Evolutionary conservation across 2,329 filamentous ascomycete species (phyloP).

Genomic region (Neofusicoccum ribis): DNA sequence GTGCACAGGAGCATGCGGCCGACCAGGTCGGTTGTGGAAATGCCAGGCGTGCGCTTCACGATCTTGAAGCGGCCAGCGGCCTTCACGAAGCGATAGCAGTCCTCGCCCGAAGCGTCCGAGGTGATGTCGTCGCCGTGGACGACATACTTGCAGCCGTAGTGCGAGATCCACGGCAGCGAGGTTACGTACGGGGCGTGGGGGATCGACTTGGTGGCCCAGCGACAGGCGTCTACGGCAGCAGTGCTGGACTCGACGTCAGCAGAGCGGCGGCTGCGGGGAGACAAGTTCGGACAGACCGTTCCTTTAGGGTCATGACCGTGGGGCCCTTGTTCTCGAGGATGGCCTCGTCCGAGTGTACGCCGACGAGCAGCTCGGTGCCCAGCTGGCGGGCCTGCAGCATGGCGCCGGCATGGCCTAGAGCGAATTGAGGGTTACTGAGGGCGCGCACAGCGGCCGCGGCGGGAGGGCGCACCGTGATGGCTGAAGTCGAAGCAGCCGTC

Average conservation of each 20-base stretch:
- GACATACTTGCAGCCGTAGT: constrained; percentile 93
- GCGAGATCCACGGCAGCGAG: constrained; percentile 86
- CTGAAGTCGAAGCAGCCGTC: constrained; percentile 99
- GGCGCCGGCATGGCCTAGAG: constrained; percentile 83
- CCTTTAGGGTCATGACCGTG: constrained; percentile 90
- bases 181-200: constrained; percentile 93
- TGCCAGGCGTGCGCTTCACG: constrained; percentile 92
- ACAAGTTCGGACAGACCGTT: constrained; percentile 60
- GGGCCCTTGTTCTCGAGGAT: constrained; percentile 97
- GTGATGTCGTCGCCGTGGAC: constrained; percentile 98
- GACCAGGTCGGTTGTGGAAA: constrained; percentile 97
- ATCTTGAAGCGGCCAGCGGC: constrained; percentile 91
- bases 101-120: constrained; percentile 86
- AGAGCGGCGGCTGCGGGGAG: constrained; percentile 21
- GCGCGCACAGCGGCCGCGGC: not conserved
- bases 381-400: constrained; percentile 95
- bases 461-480: constrained; percentile 70
- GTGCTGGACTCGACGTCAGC: constrained; percentile 55
- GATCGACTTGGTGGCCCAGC: constrained; percentile 86
- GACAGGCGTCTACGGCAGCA: constrained; percentile 88
- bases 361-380: constrained; percentile 83
- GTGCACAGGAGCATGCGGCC: constrained; percentile 97
- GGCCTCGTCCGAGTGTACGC: constrained; percentile 92
- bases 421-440: constrained; percentile 22
- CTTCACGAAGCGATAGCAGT: constrained; percentile 98